These are phyloP conservation scores for Athelia psychrophila DNA, from an alignment of 1,284 basidiomycete species.

Conservation along the genomic window DNA sequence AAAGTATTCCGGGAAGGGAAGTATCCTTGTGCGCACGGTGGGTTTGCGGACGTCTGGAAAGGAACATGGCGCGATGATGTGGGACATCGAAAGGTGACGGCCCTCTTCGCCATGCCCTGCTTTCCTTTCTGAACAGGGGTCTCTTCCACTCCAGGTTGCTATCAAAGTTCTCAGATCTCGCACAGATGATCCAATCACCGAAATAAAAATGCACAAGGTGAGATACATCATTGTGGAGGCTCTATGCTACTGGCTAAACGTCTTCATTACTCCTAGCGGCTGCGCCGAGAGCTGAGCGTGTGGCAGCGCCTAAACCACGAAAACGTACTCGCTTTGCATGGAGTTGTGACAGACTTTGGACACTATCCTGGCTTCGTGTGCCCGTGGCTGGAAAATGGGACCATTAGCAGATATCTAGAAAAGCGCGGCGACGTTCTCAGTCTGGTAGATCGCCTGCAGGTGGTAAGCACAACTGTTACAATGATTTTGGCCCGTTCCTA, in stretches of 20 bases:
- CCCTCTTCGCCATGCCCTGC: constrained; percentile 4
- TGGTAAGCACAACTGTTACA: constrained; percentile 19
- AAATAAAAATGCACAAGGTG: constrained; percentile 30
- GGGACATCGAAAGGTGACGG: constrained; percentile 13
- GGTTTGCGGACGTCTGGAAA: constrained; percentile 44
- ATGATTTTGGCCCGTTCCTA: neutral
- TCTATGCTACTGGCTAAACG: neutral
- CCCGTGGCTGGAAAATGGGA: constrained; percentile 47
- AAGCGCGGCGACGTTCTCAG: constrained; percentile 32
- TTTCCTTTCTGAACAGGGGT: neutral
- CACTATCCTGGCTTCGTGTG: constrained; percentile 41
- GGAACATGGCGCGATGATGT: constrained; percentile 25
- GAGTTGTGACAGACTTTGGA: constrained; percentile 36
- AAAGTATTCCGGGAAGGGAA: constrained; percentile 26
- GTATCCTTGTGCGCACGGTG: constrained; percentile 38
- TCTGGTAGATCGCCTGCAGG: constrained; percentile 30
- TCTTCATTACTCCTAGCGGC: constrained; percentile 21
- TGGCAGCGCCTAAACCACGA: constrained; percentile 39
- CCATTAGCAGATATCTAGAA: constrained; percentile 41
- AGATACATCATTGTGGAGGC: constrained; percentile 2
- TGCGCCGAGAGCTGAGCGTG: constrained; percentile 36
- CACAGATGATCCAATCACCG: constrained; percentile 23
- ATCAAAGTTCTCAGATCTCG: constrained; percentile 40
- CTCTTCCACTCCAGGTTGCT: constrained; percentile 30
- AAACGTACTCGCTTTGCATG: constrained; percentile 38